Base-by-base conservation (phyloP, 1,284 basidiomycete species). In the Ceraceosorus bombacis region DNA sequence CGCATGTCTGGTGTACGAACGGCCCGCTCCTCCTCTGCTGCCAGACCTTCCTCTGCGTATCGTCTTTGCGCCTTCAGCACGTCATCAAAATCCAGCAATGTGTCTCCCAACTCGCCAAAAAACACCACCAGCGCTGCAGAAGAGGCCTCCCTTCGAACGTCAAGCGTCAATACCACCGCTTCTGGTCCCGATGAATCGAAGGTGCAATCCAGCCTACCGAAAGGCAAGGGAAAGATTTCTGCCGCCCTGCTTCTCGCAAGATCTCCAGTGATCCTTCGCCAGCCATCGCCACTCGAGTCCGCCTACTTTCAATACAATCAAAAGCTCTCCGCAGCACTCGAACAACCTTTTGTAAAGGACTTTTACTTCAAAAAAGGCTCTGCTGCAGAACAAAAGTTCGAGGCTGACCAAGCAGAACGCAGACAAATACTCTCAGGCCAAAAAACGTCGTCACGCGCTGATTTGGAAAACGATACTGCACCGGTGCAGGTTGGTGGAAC, bases 351-450 rank as follows among this genome's bases (percentile, higher is more conserved):
- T 78, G 87, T 90, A 13, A 83, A 85, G 59, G 86, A 90, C 50
- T 94, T 95, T 78, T 97, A 95, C 82, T 97, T 96, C 83, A 93
- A 93, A 79, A 85, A 87, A 61, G 93, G 92, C 0, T 90, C 90
- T 0, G 82, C 90, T 3, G 84, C 94, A 41, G 87, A 93, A 76
- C 85, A 86, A 49, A 84, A 87, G 54, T 96, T 92, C 77, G 83
- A 87, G 67, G 79, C 79, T 48, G 77, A 78, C 56, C 83, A 86
- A 70, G 60, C 70, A 7, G 63, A 69, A 36, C 55, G 67, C 48
- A 59, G 66, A 56, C 62, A 27, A 27, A 27, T 27, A 27, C 50
- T 17, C 9, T 27, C 15, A 10, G 10, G 50, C 12, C 8, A 17
- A 36, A 51, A 36, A 2, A n/a, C 50, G 50, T 9, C 15, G 8